Base-by-base conservation (phyloP, 2,329 filamentous ascomycete genomes). In the Daldinia sp. region DNA sequence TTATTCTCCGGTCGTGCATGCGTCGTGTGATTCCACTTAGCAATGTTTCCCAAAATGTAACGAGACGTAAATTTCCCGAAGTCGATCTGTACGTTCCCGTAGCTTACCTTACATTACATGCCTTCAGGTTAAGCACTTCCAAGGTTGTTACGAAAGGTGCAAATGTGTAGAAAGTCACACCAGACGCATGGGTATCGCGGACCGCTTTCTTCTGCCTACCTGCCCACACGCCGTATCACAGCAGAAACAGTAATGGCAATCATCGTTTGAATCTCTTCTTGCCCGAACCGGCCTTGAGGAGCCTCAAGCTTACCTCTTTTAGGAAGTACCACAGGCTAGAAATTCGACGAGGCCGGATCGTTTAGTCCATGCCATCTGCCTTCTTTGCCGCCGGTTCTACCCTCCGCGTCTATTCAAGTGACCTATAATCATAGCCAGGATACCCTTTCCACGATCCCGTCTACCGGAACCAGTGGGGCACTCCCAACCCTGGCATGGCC, bases 51-150 rank as follows among this genome's bases (percentile, higher is more conserved):
- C 69, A 72, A 69, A 64, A 68, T 70, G 68, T 70, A 70, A 69
- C 72, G 70, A 70, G 58, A 68, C 70, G 69, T 69, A 72, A 64
- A 70, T 73, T 72, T 72, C 73, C 76, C 76, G 74, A 74, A 74
- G 72, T 75, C 74, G 68, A 73, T 7, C 68, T 74, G 76, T 74
- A 72, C 66, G 75, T 71, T 75, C 67, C 75, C 75, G 75, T 69
- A 67, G 68, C 69, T 64, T 66, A n/a, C n/a, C n/a, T n/a, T n/a
- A n/a, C n/a, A n/a, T n/a, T n/a, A n/a, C n/a, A n/a, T n/a, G n/a
- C n/a, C n/a, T n/a, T n/a, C n/a, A n/a, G n/a, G n/a, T n/a, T n/a
- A n/a, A n/a, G n/a, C n/a, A n/a, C n/a, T n/a, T n/a, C n/a, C n/a
- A n/a, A n/a, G n/a, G n/a, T 64, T 58, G 71, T 71, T 62, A 57